phyloP scores from a whole-genome alignment of 805 yeast genomes.

The Suhomyces emberorum region DNA sequence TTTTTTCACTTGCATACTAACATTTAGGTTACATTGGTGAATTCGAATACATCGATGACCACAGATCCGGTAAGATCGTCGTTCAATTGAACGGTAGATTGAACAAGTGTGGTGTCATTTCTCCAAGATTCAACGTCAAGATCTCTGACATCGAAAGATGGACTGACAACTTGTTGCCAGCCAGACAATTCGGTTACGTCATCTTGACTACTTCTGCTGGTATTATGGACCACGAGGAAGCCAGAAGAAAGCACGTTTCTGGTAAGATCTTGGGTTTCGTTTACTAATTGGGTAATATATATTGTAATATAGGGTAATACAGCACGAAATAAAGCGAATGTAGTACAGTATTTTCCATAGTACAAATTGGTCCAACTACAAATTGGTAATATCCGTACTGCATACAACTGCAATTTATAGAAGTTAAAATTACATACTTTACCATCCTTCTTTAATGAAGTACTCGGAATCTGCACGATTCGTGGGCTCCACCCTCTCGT shows the following conservation, averaged over 20 bases:
- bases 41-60: constrained; percentile 97
- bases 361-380: background rate
- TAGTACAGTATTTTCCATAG: background rate
- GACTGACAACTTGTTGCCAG: constrained; percentile 29
- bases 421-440: background rate
- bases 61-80: constrained; percentile 97
- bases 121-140: constrained; percentile 27
- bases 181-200: constrained; percentile 26
- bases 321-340: background rate
- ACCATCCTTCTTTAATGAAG: constrained; percentile 1
- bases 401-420: background rate
- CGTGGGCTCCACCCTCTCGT: constrained; percentile 37
- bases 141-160: constrained; percentile 23
- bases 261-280: constrained; percentile 27
- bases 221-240: constrained; percentile 28
- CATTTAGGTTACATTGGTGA: constrained; percentile 78
- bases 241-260: constrained; percentile 27
- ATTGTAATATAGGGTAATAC: constrained; percentile 6
- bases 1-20: constrained; percentile 16
- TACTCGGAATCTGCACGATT: constrained; percentile 20
- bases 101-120: constrained; percentile 26
- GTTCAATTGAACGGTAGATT: constrained; percentile 93
- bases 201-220: constrained; percentile 28
- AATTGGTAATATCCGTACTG: background rate
- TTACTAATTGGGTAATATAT: constrained; percentile 13